Base-by-base conservation (phyloP, 2,329 filamentous ascomycete species). In the Aureobasidium melanogenum region DNA sequence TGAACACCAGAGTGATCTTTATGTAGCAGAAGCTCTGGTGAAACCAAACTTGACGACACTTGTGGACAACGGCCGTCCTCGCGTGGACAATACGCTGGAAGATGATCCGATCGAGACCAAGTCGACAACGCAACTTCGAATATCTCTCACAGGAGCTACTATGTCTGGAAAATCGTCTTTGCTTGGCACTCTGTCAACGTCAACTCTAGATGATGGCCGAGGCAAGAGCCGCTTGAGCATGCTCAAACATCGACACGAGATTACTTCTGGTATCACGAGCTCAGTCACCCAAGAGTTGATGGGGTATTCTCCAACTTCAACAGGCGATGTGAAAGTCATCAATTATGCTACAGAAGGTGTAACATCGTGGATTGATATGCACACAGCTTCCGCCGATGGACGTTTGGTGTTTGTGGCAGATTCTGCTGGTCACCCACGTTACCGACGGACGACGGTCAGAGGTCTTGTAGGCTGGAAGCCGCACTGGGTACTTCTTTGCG, bases 391-490 rank as follows among this genome's bases (percentile, higher is more conserved):
- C 0, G 84, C 87, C 63, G 76, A 81, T 62, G 89, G 87, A 2
- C 86, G 92, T 22, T 76, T 99, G 3, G 90, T 94, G 5, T 92
- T 97, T 66, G 79, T 97, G 7, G 90, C 91, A 0, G 94, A 99
- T 73, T 95, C 93, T 48, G 93, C 93, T 17, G 94, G 94, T 0
- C 89, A 96, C 65, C 88, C 92, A 39, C 85, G 91, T 47, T 99
- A 94, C 73, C 84, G 91, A 51, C 86, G 94, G 61, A 97, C 93
- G 6, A 93, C 91, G 2, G 79, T 97, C 58, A 84, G 93, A 63
- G 91, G 92, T 0, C 79, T 99, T n/a, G 82, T 99, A 65, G 94
- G 92, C 48, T 97, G 94, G 92, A 89, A 89, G 39, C 94, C 94
- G 9, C 91, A 97, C 71, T 99, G 94, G 87, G 91, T 89, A 1